Evolutionary conservation across 2,329 filamentous ascomycete genomes (phyloP).

Genomic region (Xylaria sp.): DNA sequence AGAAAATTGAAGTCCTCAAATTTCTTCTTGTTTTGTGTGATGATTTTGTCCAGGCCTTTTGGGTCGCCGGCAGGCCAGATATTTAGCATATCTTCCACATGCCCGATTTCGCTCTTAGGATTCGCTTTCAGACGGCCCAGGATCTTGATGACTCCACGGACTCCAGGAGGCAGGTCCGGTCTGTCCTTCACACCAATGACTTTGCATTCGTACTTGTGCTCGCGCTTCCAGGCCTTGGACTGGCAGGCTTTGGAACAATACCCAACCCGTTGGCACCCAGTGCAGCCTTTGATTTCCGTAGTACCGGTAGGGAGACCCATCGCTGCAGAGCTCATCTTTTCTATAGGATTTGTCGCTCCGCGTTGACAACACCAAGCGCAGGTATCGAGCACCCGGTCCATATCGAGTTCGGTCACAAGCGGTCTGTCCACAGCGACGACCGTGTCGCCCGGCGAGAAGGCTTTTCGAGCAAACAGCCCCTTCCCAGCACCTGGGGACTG

Average conservation of each 20-base stretch:
- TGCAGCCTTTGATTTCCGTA: slow-evolving; percentile 43
- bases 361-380: slow-evolving; percentile 48
- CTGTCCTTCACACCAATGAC: slow-evolving; percentile 41
- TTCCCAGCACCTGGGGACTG: slow-evolving; percentile 43
- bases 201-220: slow-evolving; percentile 48
- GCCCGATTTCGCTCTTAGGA: slow-evolving; percentile 29
- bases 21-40: slow-evolving; percentile 37
- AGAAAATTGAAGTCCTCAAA: slow-evolving; percentile 41
- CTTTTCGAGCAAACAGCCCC: slow-evolving; percentile 43
- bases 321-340: slow-evolving; percentile 34
- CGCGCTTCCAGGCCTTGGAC: slow-evolving; percentile 45
- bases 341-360: slow-evolving; percentile 38
- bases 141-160: slow-evolving; percentile 45
- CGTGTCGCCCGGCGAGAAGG: slow-evolving; percentile 44
- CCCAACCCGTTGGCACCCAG: slow-evolving; percentile 40
- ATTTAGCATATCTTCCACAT: slow-evolving; percentile 36
- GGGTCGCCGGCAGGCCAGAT: slow-evolving; percentile 39
- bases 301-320: slow-evolving; percentile 46
- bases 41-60: slow-evolving; percentile 33
- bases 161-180: slow-evolving; percentile 38
- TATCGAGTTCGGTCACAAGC: slow-evolving; percentile 43
- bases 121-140: slow-evolving; percentile 43
- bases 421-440: slow-evolving; percentile 43
- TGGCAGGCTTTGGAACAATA: slow-evolving; percentile 48
- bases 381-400: slow-evolving; percentile 42